These are phyloP conservation scores for Gossypium raimondii DNA, from an alignment of 345 rosid species.

Conservation along the genomic window DNA sequence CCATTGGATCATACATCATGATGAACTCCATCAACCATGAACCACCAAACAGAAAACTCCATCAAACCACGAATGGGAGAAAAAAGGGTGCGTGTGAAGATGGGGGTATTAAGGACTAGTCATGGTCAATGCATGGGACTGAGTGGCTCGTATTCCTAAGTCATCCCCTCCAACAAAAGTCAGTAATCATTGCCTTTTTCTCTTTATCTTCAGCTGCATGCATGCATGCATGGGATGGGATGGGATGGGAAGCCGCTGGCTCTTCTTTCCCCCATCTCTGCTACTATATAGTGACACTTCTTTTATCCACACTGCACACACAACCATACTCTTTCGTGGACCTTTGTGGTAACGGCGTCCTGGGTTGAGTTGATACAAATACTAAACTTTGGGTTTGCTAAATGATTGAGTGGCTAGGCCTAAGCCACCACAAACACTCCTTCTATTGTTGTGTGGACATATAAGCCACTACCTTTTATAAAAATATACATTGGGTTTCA, in stretches of 20 bases:
- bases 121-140: conserved; percentile 13
- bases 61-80: not conserved
- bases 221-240: not conserved
- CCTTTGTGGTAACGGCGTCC: no score
- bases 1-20: no score
- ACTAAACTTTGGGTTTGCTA: no score
- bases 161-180: not conserved
- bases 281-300: not conserved
- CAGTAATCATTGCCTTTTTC: conserved; percentile 9
- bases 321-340: not conserved
- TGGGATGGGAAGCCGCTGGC: not conserved
- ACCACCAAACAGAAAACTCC: no score
- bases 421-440: no score
- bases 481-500: no score
- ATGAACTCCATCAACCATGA: no score
- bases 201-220: not conserved
- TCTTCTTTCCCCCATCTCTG: not conserved
- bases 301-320: not conserved
- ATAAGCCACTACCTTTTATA: no score
- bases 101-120: conserved; percentile 9
- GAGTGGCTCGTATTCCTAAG: not conserved
- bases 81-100: not conserved
- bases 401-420: no score
- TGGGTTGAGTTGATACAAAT: no score
- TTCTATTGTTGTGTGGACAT: no score